These are phyloP conservation scores for Rickenella mellea DNA, from an alignment of 768 basidiomycete genomes.

Conservation along the genomic window DNA sequence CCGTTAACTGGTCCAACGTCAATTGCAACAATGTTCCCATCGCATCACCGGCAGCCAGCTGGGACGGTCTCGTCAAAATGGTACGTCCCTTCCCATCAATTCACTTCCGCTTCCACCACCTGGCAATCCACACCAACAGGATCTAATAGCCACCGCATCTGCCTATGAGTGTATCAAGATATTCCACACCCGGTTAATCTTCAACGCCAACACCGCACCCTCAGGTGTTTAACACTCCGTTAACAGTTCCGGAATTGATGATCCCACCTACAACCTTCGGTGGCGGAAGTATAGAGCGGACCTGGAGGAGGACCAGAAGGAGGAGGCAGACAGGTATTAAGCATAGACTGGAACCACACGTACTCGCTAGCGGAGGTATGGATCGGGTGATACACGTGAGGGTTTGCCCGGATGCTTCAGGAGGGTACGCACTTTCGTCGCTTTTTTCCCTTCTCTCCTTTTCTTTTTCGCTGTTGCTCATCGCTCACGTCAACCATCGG, in stretches of 20 bases:
- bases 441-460: too few species aligned
- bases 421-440: too few species aligned
- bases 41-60: slow-evolving; percentile 75
- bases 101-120: background rate
- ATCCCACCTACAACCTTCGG: too few species aligned
- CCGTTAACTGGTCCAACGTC: slow-evolving; percentile 87
- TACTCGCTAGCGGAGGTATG: slow-evolving; percentile 71
- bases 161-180: slow-evolving; percentile 78
- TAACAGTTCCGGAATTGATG: too few species aligned
- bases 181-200: too few species aligned
- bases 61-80: slow-evolving; percentile 87
- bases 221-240: too few species aligned
- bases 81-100: slow-evolving; percentile 35
- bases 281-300: too few species aligned
- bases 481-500: too few species aligned
- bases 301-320: too few species aligned
- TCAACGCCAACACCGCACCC: too few species aligned
- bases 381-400: slow-evolving; percentile 71
- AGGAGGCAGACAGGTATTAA: slow-evolving; percentile 79
- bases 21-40: slow-evolving; percentile 94
- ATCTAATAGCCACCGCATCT: slow-evolving; percentile 68
- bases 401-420: slow-evolving; percentile 81
- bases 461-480: too few species aligned
- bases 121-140: slow-evolving; percentile 58
- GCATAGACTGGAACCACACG: slow-evolving; percentile 84